Percentiles rank a stretch among this genome's conserved stretches.
These are phyloP conservation scores for Hymenoscyphus linearis DNA, from an alignment of 2,329 filamentous ascomycete species.

Conservation along the genomic window DNA sequence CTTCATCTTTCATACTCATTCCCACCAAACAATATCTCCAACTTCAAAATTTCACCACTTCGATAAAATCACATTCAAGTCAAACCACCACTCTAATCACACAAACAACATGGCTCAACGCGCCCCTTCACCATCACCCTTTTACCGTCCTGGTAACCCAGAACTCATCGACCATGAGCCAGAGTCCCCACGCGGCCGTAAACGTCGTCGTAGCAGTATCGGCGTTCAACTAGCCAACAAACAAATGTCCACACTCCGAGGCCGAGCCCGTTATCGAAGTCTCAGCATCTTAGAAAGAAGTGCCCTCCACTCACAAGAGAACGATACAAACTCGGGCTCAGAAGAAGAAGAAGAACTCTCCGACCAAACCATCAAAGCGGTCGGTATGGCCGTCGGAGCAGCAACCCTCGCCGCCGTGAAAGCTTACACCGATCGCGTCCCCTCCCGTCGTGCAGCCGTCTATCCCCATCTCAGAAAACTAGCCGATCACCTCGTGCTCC, in stretches of 20 bases:
- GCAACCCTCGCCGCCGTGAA: not conserved
- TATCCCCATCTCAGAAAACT: not conserved
- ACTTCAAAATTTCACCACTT: not conserved
- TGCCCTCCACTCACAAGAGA: not conserved
- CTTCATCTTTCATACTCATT: not conserved
- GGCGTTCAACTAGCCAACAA: not conserved
- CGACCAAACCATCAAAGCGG: not conserved
- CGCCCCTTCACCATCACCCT: not conserved
- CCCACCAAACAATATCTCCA: not conserved
- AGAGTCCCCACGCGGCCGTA: conserved; percentile 26
- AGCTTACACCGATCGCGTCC: not conserved
- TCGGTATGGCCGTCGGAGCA: not conserved
- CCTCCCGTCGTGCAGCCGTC: not conserved
- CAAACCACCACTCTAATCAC: not conserved
- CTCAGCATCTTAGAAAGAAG: conserved; percentile 3
- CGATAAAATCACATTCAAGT: not conserved
- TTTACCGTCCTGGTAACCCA: not conserved
- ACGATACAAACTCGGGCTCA: not conserved
- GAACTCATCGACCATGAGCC: conserved; percentile 10
- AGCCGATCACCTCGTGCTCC: not conserved
- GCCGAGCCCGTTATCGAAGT: not conserved
- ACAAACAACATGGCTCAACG: not conserved
- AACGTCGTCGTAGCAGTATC: conserved; percentile 23
- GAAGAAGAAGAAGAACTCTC: not conserved
- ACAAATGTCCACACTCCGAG: not conserved